Conservation (phyloP, 2,329 filamentous ascomycete species). For the Onygena corvina region DNA sequence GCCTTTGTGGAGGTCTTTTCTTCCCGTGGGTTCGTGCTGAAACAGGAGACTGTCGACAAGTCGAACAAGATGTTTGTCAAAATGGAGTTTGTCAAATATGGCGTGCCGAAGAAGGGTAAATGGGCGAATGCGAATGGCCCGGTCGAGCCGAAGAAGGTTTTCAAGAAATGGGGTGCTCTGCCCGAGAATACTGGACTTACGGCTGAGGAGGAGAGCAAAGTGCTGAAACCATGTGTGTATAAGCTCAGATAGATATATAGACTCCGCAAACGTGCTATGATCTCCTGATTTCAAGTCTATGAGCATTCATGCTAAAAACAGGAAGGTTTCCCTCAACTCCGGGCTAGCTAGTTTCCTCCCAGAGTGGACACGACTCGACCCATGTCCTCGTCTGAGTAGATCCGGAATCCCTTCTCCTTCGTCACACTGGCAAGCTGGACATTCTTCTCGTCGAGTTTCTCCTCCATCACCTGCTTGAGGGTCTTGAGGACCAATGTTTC, state of each 20-base stretch:
- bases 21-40: slow-evolving; percentile 73
- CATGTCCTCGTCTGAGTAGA: slow-evolving; percentile 98
- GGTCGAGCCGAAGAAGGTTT: slow-evolving; percentile 15
- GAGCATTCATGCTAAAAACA: not conserved
- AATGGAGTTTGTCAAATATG: slow-evolving; percentile 87
- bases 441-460: slow-evolving; percentile 98
- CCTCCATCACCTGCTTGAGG: slow-evolving; percentile 99
- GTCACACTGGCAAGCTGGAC: slow-evolving; percentile 96
- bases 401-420: slow-evolving; percentile 93
- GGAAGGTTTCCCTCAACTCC: not conserved
- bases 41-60: slow-evolving; percentile 61
- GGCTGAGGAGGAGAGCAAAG: slow-evolving; percentile 51
- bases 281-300: not conserved
- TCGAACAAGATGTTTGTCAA: slow-evolving; percentile 97
- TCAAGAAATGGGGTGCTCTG: slow-evolving; percentile 48
- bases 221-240: slow-evolving; percentile 91
- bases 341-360: slow-evolving; percentile 32
- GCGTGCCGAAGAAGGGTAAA: slow-evolving; percentile 63
- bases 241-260: slow-evolving; percentile 56
- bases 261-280: not conserved
- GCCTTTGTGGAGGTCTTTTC: slow-evolving; percentile 75
- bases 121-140: slow-evolving; percentile 30
- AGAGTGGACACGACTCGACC: slow-evolving; percentile 70
- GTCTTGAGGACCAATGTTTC: slow-evolving; percentile 96
- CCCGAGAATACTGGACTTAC: slow-evolving; percentile 44